Evolutionary conservation across 495 filamentous ascomycete genomes (phyloP), one percentile per base, ranked within the genome.

Genomic region (Aspergillus leporis): DNA sequence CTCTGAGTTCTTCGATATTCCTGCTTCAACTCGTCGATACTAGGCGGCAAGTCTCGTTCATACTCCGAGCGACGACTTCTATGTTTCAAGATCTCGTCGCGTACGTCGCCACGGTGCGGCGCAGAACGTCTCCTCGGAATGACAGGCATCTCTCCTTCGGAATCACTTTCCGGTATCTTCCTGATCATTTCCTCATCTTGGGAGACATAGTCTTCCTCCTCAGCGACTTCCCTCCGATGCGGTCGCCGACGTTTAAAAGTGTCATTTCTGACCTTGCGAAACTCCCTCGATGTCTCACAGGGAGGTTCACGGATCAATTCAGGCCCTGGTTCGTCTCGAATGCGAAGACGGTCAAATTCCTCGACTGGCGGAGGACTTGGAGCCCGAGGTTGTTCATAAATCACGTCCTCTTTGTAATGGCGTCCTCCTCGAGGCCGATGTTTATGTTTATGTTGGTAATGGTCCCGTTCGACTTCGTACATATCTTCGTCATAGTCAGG

Each of bases 271-370:
- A 19, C 25, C 19, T 51, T 63, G 53, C 51, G 67, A 68, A 54
- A 66, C 59, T 45, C 66, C 65, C 18, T 56, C 58, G 34, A 38
- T 59, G 48, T 47, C 61, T 55, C 43, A 21, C 19, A 19, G 8
- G 43, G 43, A 3, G 21, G 43, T 23, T 69, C 69, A 28, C 60
- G 65, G 22, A 68, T 58, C 47, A 71, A 60, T 43, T 71, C 70
- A 30, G 70, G 64, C 13, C 59, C 64, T 12, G 68, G 51, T 0
- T 68, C 66, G 14, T 72, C 73, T 25, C 66, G 68, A 16, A 70
- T 45, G 25, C 58, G 65, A 56, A 73, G 53, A 19, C 72, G 73
- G 56, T 76, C 70, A 31, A 75, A 58, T 16, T 75, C 63, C 51
- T 74, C 69, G 13, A 62, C 58, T 3, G 61, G 61, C 0, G 61